phyloP scores from a whole-genome alignment of 73 alveolate species.

The Urostyla sp. region DNA sequence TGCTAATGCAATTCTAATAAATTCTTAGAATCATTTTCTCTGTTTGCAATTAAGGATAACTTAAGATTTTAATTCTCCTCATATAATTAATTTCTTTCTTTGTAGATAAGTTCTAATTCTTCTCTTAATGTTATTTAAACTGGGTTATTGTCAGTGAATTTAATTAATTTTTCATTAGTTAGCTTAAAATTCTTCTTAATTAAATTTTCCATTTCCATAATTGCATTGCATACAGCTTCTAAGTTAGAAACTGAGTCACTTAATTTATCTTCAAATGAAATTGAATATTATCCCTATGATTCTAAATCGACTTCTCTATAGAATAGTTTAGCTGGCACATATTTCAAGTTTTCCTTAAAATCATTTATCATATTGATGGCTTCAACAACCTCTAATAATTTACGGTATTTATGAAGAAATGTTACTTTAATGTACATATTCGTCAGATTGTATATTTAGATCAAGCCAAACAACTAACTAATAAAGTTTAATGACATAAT shows the following conservation, averaged over 20 bases:
- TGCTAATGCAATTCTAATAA: constrained; percentile 49
- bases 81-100: constrained; percentile 55
- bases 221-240: constrained; percentile 64
- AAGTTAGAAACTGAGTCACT: constrained; percentile 44
- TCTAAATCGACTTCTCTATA: constrained; percentile 55
- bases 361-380: constrained; percentile 58
- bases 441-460: constrained; percentile 72
- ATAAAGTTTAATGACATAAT: no score
- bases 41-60: constrained; percentile 29
- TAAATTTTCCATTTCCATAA: constrained; percentile 70
- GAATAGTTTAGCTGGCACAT: constrained; percentile 61
- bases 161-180: constrained; percentile 49
- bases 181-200: constrained; percentile 77
- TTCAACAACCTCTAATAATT: constrained; percentile 58
- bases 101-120: constrained; percentile 66
- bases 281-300: constrained; percentile 46
- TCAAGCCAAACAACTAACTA: constrained; percentile 77
- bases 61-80: constrained; percentile 69
- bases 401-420: background rate
- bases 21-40: constrained; percentile 52
- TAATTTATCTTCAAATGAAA: background rate
- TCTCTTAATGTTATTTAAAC: constrained; percentile 67
- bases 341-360: constrained; percentile 51
- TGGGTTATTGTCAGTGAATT: constrained; percentile 67
- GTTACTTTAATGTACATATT: constrained; percentile 62